These are phyloP conservation scores for Hyphopichia pseudoburtonii DNA, from an alignment of 1,139 yeast species.

Conservation along the genomic window DNA sequence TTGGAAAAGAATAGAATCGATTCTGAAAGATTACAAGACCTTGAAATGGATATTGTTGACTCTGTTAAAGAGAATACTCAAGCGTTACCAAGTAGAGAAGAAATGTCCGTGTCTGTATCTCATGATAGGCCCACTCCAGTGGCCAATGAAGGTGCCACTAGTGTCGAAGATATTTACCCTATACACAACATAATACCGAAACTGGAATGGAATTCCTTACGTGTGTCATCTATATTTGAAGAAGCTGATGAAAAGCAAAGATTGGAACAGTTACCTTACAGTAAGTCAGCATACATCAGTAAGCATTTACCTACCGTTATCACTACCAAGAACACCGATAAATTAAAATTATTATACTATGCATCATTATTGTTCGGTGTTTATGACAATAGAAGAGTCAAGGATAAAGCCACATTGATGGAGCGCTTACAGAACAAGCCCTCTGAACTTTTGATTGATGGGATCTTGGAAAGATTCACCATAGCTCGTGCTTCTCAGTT, in stretches of 20 bases:
- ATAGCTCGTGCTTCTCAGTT: constrained; percentile 61
- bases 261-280: constrained; percentile 61
- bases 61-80: constrained; percentile 70
- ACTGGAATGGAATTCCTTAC: constrained; percentile 61
- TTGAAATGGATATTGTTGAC: constrained; percentile 81
- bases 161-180: constrained; percentile 81
- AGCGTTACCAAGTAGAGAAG: constrained; percentile 67
- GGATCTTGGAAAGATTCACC: constrained; percentile 69
- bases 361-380: constrained; percentile 79
- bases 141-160: constrained; percentile 72
- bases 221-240: constrained; percentile 55
- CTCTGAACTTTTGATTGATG: constrained; percentile 71
- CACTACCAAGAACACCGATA: constrained; percentile 48
- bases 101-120: constrained; percentile 53
- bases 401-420: constrained; percentile 58
- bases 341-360: constrained; percentile 71
- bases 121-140: constrained; percentile 82
- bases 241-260: constrained; percentile 51
- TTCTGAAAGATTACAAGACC: constrained; percentile 70
- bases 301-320: constrained; percentile 47
- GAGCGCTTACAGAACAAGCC: constrained; percentile 63
- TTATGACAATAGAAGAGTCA: constrained; percentile 67
- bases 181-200: constrained; percentile 66
- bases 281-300: constrained; percentile 54
- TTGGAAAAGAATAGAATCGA: constrained; percentile 83